phyloP scores from a whole-genome alignment of 441 rosid species.

The Euphorbia schlechtendalii region DNA sequence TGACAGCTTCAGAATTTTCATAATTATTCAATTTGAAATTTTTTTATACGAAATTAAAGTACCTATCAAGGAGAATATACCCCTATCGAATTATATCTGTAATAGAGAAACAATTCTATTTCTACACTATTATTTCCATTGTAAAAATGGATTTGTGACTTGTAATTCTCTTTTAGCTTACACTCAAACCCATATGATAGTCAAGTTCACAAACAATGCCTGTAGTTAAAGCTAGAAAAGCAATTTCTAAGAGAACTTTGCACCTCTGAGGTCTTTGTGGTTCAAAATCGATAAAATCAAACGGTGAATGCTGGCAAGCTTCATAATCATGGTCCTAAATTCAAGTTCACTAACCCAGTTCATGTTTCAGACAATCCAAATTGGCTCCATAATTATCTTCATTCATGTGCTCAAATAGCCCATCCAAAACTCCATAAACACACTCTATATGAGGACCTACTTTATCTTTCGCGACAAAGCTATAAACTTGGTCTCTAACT shows the following conservation, averaged over 20 bases:
- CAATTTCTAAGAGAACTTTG: not conserved
- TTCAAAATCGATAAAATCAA: not conserved
- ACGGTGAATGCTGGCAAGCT: not conserved
- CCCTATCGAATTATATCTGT: not conserved
- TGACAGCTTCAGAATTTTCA: not conserved
- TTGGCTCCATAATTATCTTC: conserved; percentile 51
- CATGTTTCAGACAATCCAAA: conserved; percentile 36
- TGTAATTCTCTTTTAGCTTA: not conserved
- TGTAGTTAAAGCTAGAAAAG: not conserved
- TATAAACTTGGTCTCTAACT: conserved; percentile 44
- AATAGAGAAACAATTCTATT: not conserved
- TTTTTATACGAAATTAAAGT: not conserved
- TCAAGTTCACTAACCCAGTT: conserved; percentile 32
- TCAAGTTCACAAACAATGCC: not conserved
- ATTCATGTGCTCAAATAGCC: conserved; percentile 45
- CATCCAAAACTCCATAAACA: conserved; percentile 41
- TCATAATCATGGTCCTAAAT: conserved; percentile 6
- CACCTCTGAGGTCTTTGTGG: not conserved
- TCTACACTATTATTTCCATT: not conserved
- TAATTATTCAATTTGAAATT: not conserved
- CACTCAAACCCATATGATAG: not conserved
- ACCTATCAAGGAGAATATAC: not conserved
- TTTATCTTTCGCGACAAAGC: conserved; percentile 56
- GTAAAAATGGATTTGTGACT: not conserved
- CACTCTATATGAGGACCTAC: conserved; percentile 29